A percentile compares a stretch with the other conserved stretches of the same genome.
Conservation (phyloP, 2,329 filamentous ascomycete genomes). For the Botrytis hyacinthi region DNA sequence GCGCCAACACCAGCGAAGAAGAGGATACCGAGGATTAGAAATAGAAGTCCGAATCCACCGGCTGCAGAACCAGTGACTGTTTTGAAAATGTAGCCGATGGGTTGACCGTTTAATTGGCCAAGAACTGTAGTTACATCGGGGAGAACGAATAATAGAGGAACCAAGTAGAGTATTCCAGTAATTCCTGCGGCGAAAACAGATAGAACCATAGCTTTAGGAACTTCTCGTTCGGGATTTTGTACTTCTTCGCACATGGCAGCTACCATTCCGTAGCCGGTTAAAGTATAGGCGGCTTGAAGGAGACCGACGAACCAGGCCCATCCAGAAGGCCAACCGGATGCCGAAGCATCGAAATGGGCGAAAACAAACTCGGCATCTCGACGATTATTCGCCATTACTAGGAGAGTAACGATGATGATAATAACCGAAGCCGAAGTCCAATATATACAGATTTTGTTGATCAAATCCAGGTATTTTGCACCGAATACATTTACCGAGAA, state of each 20-base stretch:
- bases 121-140: constrained; percentile 65
- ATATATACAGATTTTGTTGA: constrained; percentile 72
- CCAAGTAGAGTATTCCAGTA: constrained; percentile 65
- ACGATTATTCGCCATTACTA: constrained; percentile 54
- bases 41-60: constrained; percentile 72
- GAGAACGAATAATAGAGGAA: constrained; percentile 74
- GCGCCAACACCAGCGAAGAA: constrained; percentile 75
- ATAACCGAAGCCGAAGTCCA: constrained; percentile 67
- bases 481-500: constrained; percentile 64
- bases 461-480: constrained; percentile 59
- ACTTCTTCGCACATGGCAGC: constrained; percentile 72
- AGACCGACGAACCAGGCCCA: constrained; percentile 74
- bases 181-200: constrained; percentile 65
- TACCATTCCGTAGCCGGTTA: constrained; percentile 43
- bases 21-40: constrained; percentile 73
- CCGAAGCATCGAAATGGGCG: constrained; percentile 63
- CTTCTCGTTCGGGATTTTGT: constrained; percentile 64
- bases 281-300: constrained; percentile 58
- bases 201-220: constrained; percentile 68
- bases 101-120: constrained; percentile 67
- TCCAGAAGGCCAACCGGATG: constrained; percentile 63
- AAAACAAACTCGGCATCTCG: constrained; percentile 65
- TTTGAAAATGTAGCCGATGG: constrained; percentile 74
- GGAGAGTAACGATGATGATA: constrained; percentile 63
- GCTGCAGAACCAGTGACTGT: constrained; percentile 57